These are phyloP conservation scores for Achlya hypogyna DNA, from an alignment of 352 stramenopile species.

Conservation along the genomic window DNA sequence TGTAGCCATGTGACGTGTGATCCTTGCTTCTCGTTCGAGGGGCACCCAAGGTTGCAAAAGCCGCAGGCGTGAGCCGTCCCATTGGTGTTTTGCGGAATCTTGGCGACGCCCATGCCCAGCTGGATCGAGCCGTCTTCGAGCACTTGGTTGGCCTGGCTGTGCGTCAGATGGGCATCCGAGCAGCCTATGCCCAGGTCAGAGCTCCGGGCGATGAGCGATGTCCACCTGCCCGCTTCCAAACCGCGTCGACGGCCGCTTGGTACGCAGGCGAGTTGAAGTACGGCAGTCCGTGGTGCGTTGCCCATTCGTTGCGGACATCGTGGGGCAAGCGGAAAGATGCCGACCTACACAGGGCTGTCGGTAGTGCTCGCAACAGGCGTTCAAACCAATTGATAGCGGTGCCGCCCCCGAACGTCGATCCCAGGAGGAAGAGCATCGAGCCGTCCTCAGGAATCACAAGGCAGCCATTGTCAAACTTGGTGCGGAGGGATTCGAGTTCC, in stretches of 20 bases:
- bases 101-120: slow-evolving; percentile 21
- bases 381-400: slow-evolving; percentile 23
- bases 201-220: not conserved
- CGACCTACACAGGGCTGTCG: not conserved
- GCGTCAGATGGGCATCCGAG: slow-evolving; percentile 1
- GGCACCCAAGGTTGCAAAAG: slow-evolving; percentile 24
- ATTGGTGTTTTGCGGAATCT: slow-evolving; percentile 23
- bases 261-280: slow-evolving; percentile 23
- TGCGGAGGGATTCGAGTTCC: slow-evolving; percentile 20
- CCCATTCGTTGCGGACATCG: slow-evolving; percentile 27
- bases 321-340: slow-evolving; percentile 22
- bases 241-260: slow-evolving; percentile 15
- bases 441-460: slow-evolving; percentile 23
- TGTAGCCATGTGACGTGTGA: slow-evolving; percentile 20
- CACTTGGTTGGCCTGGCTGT: slow-evolving; percentile 26
- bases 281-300: slow-evolving; percentile 16
- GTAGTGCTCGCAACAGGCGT: not conserved
- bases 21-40: slow-evolving; percentile 23
- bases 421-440: slow-evolving; percentile 24
- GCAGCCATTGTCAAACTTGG: slow-evolving; percentile 21
- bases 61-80: slow-evolving; percentile 17
- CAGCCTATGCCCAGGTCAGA: slow-evolving; percentile 3
- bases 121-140: slow-evolving; percentile 23
- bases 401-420: slow-evolving; percentile 22
- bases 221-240: slow-evolving; percentile 19